phyloP scores from a whole-genome alignment of 148 eudicot genomes.

The Silene uniflora region DNA sequence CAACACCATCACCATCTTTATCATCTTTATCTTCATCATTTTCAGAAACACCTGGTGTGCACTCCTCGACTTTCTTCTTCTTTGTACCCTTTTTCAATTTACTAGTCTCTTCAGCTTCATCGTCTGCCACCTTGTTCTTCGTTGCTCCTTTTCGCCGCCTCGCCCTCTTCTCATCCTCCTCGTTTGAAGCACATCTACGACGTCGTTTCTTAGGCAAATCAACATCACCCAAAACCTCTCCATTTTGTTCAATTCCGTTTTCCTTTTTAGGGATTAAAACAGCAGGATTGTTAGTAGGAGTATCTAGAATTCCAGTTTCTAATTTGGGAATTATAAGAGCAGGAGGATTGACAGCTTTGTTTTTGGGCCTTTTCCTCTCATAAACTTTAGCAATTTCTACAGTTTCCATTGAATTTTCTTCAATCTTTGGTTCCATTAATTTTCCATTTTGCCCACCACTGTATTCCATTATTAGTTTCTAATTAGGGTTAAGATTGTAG shows the following conservation, averaged over 20 bases:
- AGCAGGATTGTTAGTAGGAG: too few relatives aligned
- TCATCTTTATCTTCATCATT: not conserved
- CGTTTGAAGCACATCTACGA: not conserved
- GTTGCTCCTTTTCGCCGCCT: not conserved
- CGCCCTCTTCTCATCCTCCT: not conserved
- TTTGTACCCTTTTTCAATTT: not conserved
- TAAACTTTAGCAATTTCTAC: not conserved
- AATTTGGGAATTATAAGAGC: not conserved
- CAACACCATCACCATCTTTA: not conserved
- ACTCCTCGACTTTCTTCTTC: not conserved
- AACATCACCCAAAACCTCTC: not conserved
- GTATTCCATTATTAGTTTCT: slow-evolving; percentile 1
- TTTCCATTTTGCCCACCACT: not conserved
- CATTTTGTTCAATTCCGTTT: not conserved
- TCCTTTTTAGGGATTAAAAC: too few relatives aligned
- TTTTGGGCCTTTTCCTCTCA: not conserved
- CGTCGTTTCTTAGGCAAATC: not conserved
- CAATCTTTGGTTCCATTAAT: not conserved
- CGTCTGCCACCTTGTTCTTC: not conserved
- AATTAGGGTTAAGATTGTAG: not conserved
- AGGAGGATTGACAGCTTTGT: not conserved
- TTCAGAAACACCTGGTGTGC: not conserved
- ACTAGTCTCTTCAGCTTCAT: not conserved
- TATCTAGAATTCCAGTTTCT: not conserved
- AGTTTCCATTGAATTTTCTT: not conserved